Evolutionary conservation across 1,139 yeast genomes (phyloP).

Genomic region (Geotrichum siamense): DNA sequence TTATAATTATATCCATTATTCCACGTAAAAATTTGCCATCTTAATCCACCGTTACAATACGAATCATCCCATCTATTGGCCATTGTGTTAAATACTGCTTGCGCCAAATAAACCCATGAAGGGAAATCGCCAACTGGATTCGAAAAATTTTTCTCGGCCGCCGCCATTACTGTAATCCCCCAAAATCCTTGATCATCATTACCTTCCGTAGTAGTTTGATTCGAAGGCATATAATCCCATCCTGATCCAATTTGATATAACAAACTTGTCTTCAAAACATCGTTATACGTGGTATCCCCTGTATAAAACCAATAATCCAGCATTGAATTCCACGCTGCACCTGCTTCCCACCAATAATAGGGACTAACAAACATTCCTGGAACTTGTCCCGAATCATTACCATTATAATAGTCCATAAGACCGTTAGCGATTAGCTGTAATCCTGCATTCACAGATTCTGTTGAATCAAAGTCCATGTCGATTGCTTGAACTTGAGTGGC

Average conservation of each 20-base stretch:
- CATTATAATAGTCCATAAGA: slow-evolving; percentile 64
- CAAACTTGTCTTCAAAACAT: slow-evolving; percentile 50
- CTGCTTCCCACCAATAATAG: slow-evolving; percentile 94
- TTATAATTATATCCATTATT: slow-evolving; percentile 90
- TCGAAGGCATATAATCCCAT: slow-evolving; percentile 64
- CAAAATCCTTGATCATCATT: slow-evolving; percentile 92
- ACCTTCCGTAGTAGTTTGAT: slow-evolving; percentile 74
- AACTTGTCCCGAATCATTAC: slow-evolving; percentile 45
- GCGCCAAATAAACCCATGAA: slow-evolving; percentile 65
- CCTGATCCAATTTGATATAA: slow-evolving; percentile 59
- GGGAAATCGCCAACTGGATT: slow-evolving; percentile 49
- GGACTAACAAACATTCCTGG: slow-evolving; percentile 72
- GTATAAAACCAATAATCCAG: slow-evolving; percentile 61
- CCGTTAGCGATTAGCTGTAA: slow-evolving; percentile 57
- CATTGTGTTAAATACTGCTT: slow-evolving; percentile 87
- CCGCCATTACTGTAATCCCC: slow-evolving; percentile 79
- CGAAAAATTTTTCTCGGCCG: slow-evolving; percentile 72
- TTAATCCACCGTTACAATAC: slow-evolving; percentile 76
- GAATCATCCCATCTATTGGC: slow-evolving; percentile 74
- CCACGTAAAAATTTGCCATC: slow-evolving; percentile 97
- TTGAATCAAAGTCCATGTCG: slow-evolving; percentile 22
- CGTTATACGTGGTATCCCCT: slow-evolving; percentile 53
- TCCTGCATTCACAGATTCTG: slow-evolving; percentile 36
- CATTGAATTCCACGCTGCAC: slow-evolving; percentile 77
- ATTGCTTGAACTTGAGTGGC: slow-evolving; percentile 3